Evolutionary conservation across 2,329 filamentous ascomycete genomes (phyloP).

Genomic region (Trichoderma sp.): DNA sequence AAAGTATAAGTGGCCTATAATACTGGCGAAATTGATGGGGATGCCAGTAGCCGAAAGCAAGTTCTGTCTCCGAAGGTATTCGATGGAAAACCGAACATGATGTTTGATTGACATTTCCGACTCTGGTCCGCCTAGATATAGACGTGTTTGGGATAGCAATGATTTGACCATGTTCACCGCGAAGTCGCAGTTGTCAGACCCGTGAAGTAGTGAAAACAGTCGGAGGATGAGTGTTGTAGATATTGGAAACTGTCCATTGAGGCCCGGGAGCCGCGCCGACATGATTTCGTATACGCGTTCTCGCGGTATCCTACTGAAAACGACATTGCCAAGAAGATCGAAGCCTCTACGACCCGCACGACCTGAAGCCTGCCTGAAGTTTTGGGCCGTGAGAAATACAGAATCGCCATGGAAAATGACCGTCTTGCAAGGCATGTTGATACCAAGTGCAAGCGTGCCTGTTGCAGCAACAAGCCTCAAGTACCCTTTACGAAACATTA

Average conservation of each 20-base stretch:
- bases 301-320: conserved; percentile 69
- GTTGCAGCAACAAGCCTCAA: conserved; percentile 74
- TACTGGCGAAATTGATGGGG: conserved; percentile 73
- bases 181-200: conserved; percentile 65
- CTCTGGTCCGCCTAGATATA: conserved; percentile 71
- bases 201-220: conserved; percentile 67
- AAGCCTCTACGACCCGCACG: conserved; percentile 81
- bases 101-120: conserved; percentile 72
- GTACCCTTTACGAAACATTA: conserved; percentile 73
- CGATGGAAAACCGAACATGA: conserved; percentile 78
- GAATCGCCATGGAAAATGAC: conserved; percentile 78
- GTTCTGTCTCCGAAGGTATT: conserved; percentile 72
- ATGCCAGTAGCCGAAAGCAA: conserved; percentile 64
- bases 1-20: conserved; percentile 74
- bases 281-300: conserved; percentile 70
- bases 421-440: conserved; percentile 85
- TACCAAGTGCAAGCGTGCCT: conserved; percentile 74
- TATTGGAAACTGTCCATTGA: conserved; percentile 78
- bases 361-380: conserved; percentile 76
- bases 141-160: conserved; percentile 68
- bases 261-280: conserved; percentile 72
- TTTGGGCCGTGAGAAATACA: conserved; percentile 72
- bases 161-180: conserved; percentile 66
- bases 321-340: conserved; percentile 78
- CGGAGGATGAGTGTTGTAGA: conserved; percentile 74